These are phyloP conservation scores for Penicillium vulpinum DNA, from an alignment of 2,329 filamentous ascomycete genomes.

Conservation along the genomic window DNA sequence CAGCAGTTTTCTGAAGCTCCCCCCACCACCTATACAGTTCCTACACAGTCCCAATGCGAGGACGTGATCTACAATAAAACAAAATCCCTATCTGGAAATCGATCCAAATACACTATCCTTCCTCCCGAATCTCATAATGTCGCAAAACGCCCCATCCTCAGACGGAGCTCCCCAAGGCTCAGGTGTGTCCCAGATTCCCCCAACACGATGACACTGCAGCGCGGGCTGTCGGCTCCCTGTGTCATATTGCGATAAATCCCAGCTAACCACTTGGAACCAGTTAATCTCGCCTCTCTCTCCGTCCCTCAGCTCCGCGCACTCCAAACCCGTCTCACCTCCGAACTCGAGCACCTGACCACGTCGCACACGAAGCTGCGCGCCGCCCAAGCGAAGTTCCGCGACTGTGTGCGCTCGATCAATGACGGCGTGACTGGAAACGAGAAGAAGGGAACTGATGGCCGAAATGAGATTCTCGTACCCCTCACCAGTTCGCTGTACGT, in stretches of 20 bases:
- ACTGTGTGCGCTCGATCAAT: conserved; percentile 78
- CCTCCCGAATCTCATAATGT: conserved; percentile 19
- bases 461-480: conserved; percentile 73
- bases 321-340: conserved; percentile 94
- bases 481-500: conserved; percentile 95
- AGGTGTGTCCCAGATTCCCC: conserved; percentile 21
- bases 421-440: conserved; percentile 51
- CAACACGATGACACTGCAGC: background rate
- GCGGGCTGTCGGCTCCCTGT: background rate
- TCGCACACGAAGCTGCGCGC: conserved; percentile 88
- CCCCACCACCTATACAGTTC: background rate
- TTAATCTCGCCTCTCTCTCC: conserved; percentile 75
- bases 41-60: conserved; percentile 4
- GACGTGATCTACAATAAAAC: background rate
- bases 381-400: conserved; percentile 87
- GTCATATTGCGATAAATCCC: background rate
- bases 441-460: conserved; percentile 36
- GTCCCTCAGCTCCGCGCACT: conserved; percentile 83
- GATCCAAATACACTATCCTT: background rate
- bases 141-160: conserved; percentile 32
- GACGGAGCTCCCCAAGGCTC: conserved; percentile 32
- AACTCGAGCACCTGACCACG: conserved; percentile 87
- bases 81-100: background rate
- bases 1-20: conserved; percentile 12
- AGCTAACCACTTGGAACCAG: conserved; percentile 23